These are phyloP conservation scores for Verbascum thapsus DNA, from an alignment of 257 asterid species.

Conservation along the genomic window DNA sequence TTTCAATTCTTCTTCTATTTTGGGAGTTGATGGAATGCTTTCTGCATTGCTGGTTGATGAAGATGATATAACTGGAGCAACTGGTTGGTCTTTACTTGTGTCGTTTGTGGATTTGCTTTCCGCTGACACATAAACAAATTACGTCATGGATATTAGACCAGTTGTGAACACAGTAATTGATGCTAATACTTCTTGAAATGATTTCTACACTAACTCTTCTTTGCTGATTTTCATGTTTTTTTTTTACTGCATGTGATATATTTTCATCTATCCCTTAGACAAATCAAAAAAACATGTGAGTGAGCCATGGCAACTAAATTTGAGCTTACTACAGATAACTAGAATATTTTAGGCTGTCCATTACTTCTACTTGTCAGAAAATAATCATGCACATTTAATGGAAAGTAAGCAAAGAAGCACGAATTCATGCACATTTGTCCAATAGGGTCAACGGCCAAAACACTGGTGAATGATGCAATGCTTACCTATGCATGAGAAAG, in stretches of 20 bases:
- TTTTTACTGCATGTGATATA: no score
- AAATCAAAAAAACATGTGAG: no score
- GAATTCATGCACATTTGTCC: neutral
- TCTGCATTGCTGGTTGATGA: constrained; percentile 65
- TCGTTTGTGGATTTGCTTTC: constrained; percentile 68
- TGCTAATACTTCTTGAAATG: neutral
- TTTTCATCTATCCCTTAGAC: neutral
- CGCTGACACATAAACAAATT: constrained; percentile 52
- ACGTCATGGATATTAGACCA: neutral
- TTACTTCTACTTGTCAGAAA: neutral
- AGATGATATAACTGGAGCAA: constrained; percentile 62
- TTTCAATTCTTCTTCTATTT: constrained; percentile 59
- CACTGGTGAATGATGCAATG: neutral
- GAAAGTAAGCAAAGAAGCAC: neutral
- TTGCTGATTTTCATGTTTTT: no score
- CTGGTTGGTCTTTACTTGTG: constrained; percentile 54
- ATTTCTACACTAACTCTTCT: constrained; percentile 4
- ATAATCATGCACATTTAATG: neutral
- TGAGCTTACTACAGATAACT: neutral
- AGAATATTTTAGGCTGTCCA: neutral
- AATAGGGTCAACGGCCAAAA: neutral
- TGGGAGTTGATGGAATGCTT: constrained; percentile 66
- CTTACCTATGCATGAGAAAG: neutral
- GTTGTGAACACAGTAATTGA: neutral
- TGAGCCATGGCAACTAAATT: neutral